Base-by-base conservation (phyloP, 2,329 filamentous ascomycete genomes). In the Cladobotryum mycophilum region DNA sequence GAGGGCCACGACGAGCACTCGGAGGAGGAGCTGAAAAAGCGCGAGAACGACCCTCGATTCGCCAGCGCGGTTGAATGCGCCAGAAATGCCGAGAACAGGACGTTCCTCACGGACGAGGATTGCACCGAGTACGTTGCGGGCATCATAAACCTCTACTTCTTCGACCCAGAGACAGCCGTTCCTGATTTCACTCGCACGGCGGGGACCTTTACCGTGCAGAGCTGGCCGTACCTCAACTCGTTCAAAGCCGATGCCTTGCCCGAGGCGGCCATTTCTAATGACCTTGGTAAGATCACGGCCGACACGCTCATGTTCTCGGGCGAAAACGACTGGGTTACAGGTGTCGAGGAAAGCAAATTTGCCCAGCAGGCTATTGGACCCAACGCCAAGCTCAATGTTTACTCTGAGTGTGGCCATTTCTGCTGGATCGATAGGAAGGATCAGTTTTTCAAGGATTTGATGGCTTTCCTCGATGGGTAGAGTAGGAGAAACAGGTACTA, bases 351-450 rank as follows among this genome's bases (percentile, higher is more conserved):
- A 8, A 51, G 48, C 22, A 18, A 13, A 20, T 14, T n/a, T n/a
- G 35, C 43, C 18, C 5, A 15, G 25, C n/a, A 42, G 13, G 49
- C 43, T 4, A 51, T 51, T 41, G 43, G 43, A 7, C 5, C 43
- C 4, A 41, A 34, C 13, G 42, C 42, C 12, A 41, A 12, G 25
- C 43, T 41, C 18, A 36, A 46, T 5, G 17, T 47, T 8, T 51
- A 46, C 40, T 2, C 3, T 15, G n/a, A 36, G n/a, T 41, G 34
- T 35, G 48, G 48, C 7, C 48, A 51, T 22, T 46, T 51, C 42
- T 25, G 42, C 8, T 51, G 48, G 48, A 41, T 51, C 30, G 48
- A 51, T 20, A 34, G 18, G 43, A 17, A 14, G 43, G 15, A 45
- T 17, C 13, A 34, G 22, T 34, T 45, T 17, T 45, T 45, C 43